A percentile compares a stretch with the other conserved stretches of the same genome.
Conservation (phyloP, 192 early-diverging fungal genomes). For the Coemansia sp. region DNA sequence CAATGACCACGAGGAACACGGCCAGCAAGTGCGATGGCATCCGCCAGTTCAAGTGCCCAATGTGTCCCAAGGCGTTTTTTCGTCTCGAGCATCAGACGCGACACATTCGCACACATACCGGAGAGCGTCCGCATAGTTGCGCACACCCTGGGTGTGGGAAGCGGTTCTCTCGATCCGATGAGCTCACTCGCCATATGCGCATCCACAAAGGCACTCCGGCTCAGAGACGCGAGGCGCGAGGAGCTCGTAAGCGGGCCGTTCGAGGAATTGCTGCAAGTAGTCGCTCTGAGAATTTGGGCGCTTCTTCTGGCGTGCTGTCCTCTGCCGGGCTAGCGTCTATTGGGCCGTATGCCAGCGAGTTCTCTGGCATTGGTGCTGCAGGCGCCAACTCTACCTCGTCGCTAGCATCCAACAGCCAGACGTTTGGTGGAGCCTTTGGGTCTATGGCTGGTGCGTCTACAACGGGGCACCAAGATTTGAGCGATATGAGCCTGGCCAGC, state of each 20-base stretch:
- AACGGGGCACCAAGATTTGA: slow-evolving; percentile 9
- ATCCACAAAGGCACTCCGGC: slow-evolving; percentile 47
- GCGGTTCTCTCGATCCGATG: slow-evolving; percentile 75
- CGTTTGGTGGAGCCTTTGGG: slow-evolving; percentile 16
- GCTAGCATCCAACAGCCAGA: slow-evolving; percentile 2
- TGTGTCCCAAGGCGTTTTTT: slow-evolving; percentile 72
- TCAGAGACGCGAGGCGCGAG: slow-evolving; percentile 37
- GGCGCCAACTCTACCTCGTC: background rate
- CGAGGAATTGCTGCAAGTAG: slow-evolving; percentile 13
- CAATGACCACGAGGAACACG: slow-evolving; percentile 40
- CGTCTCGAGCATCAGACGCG: slow-evolving; percentile 78
- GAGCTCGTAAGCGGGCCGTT: slow-evolving; percentile 35
- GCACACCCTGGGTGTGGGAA: slow-evolving; percentile 74
- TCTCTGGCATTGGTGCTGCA: background rate
- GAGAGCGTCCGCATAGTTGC: slow-evolving; percentile 82
- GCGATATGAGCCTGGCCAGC: slow-evolving; percentile 27
- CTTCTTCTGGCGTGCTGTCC: background rate
- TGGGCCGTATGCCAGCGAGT: background rate
- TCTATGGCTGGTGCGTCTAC: slow-evolving; percentile 15
- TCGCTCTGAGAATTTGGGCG: background rate
- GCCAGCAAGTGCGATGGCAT: slow-evolving; percentile 39
- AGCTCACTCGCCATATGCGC: slow-evolving; percentile 71
- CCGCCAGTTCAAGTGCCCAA: slow-evolving; percentile 71
- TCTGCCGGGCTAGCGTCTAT: slow-evolving; percentile 8
- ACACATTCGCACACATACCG: slow-evolving; percentile 82